A percentile compares a stretch with the other conserved stretches of the same genome.
These are phyloP conservation scores for Sindora glabra DNA, from an alignment of 306 rosid species.

Conservation along the genomic window DNA sequence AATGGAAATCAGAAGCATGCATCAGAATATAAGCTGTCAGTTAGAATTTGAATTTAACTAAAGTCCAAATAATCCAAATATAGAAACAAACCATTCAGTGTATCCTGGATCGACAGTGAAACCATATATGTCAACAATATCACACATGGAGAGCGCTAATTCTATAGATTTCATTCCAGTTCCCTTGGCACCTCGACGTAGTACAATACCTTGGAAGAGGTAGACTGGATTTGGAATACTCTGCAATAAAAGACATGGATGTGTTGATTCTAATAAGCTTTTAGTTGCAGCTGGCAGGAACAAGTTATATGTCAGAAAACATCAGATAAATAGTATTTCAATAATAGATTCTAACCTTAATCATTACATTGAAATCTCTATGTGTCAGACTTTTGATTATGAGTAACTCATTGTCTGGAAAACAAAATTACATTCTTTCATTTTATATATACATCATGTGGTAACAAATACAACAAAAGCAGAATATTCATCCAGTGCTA, in stretches of 20 bases:
- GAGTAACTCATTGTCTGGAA: conserved; percentile 74
- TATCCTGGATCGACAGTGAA: conserved; percentile 99
- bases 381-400: conserved; percentile 90
- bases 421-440: background rate
- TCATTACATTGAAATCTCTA: conserved; percentile 69
- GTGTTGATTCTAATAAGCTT: background rate
- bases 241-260: conserved; percentile 37
- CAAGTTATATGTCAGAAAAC: conserved; percentile 8
- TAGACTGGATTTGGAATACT: conserved; percentile 89
- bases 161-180: conserved; percentile 98
- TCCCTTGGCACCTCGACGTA: conserved; percentile 99
- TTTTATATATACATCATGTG: background rate
- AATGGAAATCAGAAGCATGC: background rate
- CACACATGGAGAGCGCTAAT: conserved; percentile 96
- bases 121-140: conserved; percentile 86
- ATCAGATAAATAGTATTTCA: background rate
- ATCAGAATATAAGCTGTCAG: background rate
- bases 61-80: background rate
- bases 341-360: conserved; percentile 56
- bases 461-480: background rate
- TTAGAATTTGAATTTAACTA: background rate
- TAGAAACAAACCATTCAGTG: conserved; percentile 78
- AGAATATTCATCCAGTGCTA: background rate
- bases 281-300: background rate
- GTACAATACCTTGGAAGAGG: conserved; percentile 97